Evolutionary conservation across 1,284 basidiomycete genomes (phyloP), one percentile per base, ranked within the genome.

Genomic region (Sporisorium reilianum): DNA sequence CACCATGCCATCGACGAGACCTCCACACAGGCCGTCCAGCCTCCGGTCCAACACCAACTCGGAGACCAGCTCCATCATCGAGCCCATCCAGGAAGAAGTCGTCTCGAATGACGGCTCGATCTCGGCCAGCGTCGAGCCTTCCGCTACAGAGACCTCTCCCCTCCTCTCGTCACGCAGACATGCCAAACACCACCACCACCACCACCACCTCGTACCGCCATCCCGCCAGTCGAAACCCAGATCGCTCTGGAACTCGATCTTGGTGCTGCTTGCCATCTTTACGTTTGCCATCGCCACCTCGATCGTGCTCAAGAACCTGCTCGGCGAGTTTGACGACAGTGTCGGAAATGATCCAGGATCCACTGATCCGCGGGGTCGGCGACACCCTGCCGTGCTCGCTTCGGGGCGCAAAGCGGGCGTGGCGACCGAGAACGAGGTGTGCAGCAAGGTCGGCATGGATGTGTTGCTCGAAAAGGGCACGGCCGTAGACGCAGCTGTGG

Each of bases 401-500:
- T 45, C 45, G 4, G 79, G 78, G 1, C 44, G 26, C 10, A 56
- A 55, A n/a, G 79, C 78, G 2, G 79, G 71, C 20, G 79, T 81
- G 1, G 79, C 79, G 4, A 70, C 76, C 14, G 79, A 81, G 30
- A 80, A 75, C 36, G 48, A 53, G 40, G 48, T 74, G 14, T 81
- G 79, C 60, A 64, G 59, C 46, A 20, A 55, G 14, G 64, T 81
- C 22, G 79, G 79, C 3, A 36, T 79, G 32, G 76, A 79, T 44
- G 80, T 86, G 1, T 67, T 86, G 20, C 72, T 79, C 84, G 89
- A 90, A 8, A 94, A 93, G 32, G 96, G 95, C 18, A 95, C 93
- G 71, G 95, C 95, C 0, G 90, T 96, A 11, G 96, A 98, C 79
- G 91, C 95, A 1, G 91, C 91, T 0, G 89, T 97, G 55, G 90